Evolutionary conservation across 192 early-diverging fungal genomes (phyloP).

Genomic region (Mortierella alpina): DNA sequence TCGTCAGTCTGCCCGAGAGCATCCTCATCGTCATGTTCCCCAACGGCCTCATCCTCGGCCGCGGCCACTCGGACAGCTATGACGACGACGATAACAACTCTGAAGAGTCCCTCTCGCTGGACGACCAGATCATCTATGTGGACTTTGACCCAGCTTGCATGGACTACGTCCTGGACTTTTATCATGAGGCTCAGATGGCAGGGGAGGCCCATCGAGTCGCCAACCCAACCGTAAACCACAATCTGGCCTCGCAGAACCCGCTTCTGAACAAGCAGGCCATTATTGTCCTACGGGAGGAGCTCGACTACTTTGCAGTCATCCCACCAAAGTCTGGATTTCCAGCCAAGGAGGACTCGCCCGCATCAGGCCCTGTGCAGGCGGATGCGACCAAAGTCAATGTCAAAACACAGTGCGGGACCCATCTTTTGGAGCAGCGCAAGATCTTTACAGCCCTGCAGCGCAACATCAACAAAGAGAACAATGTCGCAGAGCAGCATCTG

Average conservation of each 20-base stretch:
- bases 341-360: slow-evolving; percentile 36
- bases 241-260: slow-evolving; percentile 56
- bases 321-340: slow-evolving; percentile 51
- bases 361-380: slow-evolving; percentile 29
- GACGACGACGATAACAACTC: slow-evolving; percentile 57
- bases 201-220: slow-evolving; percentile 34
- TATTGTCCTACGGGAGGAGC: slow-evolving; percentile 81
- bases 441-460: slow-evolving; percentile 82
- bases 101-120: slow-evolving; percentile 48
- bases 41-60: slow-evolving; percentile 61
- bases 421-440: slow-evolving; percentile 72
- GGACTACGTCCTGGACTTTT: slow-evolving; percentile 64
- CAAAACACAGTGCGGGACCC: slow-evolving; percentile 71
- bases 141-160: slow-evolving; percentile 67
- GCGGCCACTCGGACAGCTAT: slow-evolving; percentile 37
- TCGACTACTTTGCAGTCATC: slow-evolving; percentile 80
- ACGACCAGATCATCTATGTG: slow-evolving; percentile 64
- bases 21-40: slow-evolving; percentile 74
- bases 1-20: slow-evolving; percentile 68
- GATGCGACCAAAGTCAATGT: slow-evolving; percentile 43
- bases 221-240: slow-evolving; percentile 25
- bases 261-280: slow-evolving; percentile 70
- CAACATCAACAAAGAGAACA: slow-evolving; percentile 76
- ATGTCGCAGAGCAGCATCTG: slow-evolving; percentile 79
- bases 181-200: slow-evolving; percentile 56